phyloP scores from a whole-genome alignment of 805 yeast species.

The Yamadazyma akitaensis region DNA sequence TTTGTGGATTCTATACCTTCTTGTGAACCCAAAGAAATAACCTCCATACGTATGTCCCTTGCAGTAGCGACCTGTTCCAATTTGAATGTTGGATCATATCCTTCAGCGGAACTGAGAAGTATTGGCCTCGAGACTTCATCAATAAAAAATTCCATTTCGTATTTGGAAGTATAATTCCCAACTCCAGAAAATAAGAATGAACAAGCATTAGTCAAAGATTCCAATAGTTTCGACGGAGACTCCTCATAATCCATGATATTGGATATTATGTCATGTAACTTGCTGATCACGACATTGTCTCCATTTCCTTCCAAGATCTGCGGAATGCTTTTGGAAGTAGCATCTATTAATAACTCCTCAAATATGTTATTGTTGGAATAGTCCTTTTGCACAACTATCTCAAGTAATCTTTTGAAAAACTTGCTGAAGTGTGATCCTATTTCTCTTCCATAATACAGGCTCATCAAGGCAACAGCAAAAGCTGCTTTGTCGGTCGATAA shows the following conservation, averaged over 20 bases:
- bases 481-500: constrained; percentile 42
- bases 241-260: neutral
- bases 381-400: neutral
- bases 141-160: constrained; percentile 30
- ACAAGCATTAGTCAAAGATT: constrained; percentile 16
- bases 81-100: constrained; percentile 62
- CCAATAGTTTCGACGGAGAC: constrained; percentile 11
- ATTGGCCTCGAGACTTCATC: constrained; percentile 31
- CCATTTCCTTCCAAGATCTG: neutral
- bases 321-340: neutral
- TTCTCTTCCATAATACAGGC: constrained; percentile 22
- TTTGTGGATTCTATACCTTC: constrained; percentile 61
- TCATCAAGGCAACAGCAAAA: constrained; percentile 39
- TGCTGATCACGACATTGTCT: constrained; percentile 4
- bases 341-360: neutral
- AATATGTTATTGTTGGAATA: neutral
- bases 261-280: neutral
- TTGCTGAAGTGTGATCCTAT: constrained; percentile 21
- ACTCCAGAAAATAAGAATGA: constrained; percentile 24
- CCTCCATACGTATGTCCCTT: constrained; percentile 23
- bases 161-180: constrained; percentile 28
- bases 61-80: constrained; percentile 44
- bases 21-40: constrained; percentile 70
- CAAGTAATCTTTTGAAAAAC: constrained; percentile 9
- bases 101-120: constrained; percentile 55